These are phyloP conservation scores for Trichoderma atroviride DNA, from an alignment of 2,329 filamentous ascomycete genomes.

Conservation along the genomic window DNA sequence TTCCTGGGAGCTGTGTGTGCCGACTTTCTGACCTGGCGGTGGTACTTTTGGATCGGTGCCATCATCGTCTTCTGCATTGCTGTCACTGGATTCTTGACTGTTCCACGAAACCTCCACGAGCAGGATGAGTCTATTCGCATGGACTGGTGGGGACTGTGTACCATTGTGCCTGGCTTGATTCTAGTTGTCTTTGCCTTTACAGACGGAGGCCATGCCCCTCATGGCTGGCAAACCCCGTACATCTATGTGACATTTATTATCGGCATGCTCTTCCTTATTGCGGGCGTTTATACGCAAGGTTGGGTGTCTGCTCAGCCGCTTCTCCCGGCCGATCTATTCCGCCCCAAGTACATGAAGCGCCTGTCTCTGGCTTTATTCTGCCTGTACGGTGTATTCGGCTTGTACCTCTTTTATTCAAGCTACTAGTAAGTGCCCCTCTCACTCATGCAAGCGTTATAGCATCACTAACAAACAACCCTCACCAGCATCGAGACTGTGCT, in stretches of 20 bases:
- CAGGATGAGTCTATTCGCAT: constrained; percentile 47
- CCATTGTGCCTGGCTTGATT: constrained; percentile 66
- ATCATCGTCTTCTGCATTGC: constrained; percentile 49
- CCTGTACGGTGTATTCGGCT: constrained; percentile 67
- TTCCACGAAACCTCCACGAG: constrained; percentile 41
- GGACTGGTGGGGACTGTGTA: constrained; percentile 67
- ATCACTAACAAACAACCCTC: neutral
- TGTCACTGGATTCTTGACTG: constrained; percentile 47
- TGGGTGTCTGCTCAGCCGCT: constrained; percentile 70
- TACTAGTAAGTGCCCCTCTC: constrained; percentile 57
- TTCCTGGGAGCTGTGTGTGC: constrained; percentile 66
- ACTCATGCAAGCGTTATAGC: neutral
- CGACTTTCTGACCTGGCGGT: constrained; percentile 64
- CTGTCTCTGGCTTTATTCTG: constrained; percentile 64
- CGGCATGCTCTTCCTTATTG: constrained; percentile 61
- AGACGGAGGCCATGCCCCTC: constrained; percentile 67
- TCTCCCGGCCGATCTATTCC: constrained; percentile 70
- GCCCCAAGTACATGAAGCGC: constrained; percentile 68
- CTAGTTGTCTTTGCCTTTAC: constrained; percentile 77
- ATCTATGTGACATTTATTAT: constrained; percentile 66
- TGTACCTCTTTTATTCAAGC: constrained; percentile 71
- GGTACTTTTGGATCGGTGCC: constrained; percentile 71
- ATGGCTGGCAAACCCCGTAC: constrained; percentile 74
- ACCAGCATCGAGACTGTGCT: constrained; percentile 62
- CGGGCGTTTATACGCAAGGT: constrained; percentile 70